Evolutionary conservation across 176 grass and related monocot genomes (phyloP).

Genomic region (Bromus sterilis): DNA sequence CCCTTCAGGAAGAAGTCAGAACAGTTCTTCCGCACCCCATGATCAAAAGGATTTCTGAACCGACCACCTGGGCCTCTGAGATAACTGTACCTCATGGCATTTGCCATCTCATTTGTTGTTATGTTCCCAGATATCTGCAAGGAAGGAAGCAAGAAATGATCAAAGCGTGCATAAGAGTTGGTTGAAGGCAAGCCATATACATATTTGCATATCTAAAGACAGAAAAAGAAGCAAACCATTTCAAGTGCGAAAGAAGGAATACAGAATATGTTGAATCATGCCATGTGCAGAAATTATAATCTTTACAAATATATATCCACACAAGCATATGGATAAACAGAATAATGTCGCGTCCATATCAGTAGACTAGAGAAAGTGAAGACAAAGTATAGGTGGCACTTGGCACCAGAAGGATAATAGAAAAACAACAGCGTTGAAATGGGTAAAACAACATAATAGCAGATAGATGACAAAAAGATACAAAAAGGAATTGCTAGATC

Average conservation of each 20-base stretch:
- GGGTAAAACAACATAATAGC: background rate
- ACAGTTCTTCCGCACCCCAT: constrained; percentile 76
- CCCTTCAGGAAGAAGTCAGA: constrained; percentile 83
- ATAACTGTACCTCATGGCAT: constrained; percentile 81
- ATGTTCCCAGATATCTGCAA: constrained; percentile 82
- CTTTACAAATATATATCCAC: background rate
- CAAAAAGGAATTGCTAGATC: background rate
- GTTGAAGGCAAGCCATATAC: background rate
- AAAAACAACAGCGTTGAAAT: background rate
- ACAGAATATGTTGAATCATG: background rate
- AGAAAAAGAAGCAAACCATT: constrained; percentile 5
- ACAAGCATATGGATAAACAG: background rate
- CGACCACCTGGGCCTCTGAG: constrained; percentile 73
- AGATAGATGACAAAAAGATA: background rate
- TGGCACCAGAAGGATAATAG: background rate
- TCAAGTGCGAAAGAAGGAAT: background rate
- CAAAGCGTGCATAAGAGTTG: background rate
- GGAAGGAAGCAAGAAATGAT: background rate
- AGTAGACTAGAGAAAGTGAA: background rate
- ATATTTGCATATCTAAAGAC: background rate
- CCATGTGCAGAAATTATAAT: background rate
- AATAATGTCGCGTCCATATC: background rate
- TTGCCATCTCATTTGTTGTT: constrained; percentile 98
- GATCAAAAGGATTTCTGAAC: constrained; percentile 91
- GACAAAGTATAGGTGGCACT: background rate